These are phyloP conservation scores for Colletotrichum sp. DNA, from an alignment of 2,329 filamentous ascomycete species.

Conservation along the genomic window DNA sequence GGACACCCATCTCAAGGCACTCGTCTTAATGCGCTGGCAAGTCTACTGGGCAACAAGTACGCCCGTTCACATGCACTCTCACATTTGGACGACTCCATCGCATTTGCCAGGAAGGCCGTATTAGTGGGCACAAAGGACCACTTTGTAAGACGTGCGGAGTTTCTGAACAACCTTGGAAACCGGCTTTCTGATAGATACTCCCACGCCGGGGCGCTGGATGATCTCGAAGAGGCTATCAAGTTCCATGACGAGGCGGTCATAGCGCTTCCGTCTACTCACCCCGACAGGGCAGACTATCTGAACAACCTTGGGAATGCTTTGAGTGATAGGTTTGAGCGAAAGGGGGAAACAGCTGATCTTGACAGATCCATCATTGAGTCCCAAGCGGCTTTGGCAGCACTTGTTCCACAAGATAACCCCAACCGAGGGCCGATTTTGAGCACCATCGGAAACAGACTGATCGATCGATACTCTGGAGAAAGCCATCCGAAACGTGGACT, in stretches of 20 bases:
- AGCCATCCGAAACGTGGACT: fast-evolving
- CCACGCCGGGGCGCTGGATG: fast-evolving
- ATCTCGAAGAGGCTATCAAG: background rate
- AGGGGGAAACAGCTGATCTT: fast-evolving
- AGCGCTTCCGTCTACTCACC: background rate
- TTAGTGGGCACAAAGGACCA: background rate
- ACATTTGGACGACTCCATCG: background rate
- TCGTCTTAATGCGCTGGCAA: background rate
- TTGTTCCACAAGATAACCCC: background rate
- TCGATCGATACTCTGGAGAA: background rate
- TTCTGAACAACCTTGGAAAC: background rate
- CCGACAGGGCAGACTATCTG: background rate
- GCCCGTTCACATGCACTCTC: background rate
- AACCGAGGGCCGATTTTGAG: background rate
- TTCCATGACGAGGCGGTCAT: background rate
- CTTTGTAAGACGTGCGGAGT: background rate
- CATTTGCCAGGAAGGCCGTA: background rate
- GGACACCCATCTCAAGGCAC: background rate
- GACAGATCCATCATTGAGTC: fast-evolving
- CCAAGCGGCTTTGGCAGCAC: background rate
- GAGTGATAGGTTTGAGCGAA: background rate
- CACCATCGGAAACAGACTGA: background rate
- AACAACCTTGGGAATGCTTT: background rate
- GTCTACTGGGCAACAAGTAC: background rate
- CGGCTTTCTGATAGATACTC: background rate